These are phyloP conservation scores for Penicillium concentricum DNA, from an alignment of 2,329 filamentous ascomycete species.

Conservation along the genomic window DNA sequence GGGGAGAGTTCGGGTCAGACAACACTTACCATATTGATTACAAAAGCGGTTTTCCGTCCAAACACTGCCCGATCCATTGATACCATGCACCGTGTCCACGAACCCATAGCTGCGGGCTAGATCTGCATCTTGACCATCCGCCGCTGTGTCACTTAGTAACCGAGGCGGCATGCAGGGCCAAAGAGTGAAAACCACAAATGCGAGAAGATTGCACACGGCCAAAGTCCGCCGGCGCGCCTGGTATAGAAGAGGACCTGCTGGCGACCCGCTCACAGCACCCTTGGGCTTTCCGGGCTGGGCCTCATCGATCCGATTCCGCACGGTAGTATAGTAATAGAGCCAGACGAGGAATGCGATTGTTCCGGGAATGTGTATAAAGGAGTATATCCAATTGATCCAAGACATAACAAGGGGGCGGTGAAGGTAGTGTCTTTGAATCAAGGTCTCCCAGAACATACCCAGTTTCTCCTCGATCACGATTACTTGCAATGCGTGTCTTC, in stretches of 20 bases:
- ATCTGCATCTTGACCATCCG: conserved; percentile 55
- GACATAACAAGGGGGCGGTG: conserved; percentile 57
- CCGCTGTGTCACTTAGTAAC: conserved; percentile 54
- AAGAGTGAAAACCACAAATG: conserved; percentile 58
- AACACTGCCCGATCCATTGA: conserved; percentile 62
- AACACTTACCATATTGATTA: conserved; percentile 66
- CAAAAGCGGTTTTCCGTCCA: conserved; percentile 73
- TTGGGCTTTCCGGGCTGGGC: conserved; percentile 39
- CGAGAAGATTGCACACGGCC: conserved; percentile 59
- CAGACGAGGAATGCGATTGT: conserved; percentile 68
- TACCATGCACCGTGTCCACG: conserved; percentile 59
- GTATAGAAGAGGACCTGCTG: conserved; percentile 54
- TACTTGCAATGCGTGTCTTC: conserved; percentile 66
- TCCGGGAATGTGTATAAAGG: conserved; percentile 75
- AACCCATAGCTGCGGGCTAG: conserved; percentile 62
- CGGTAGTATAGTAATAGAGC: conserved; percentile 70
- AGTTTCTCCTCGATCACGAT: conserved; percentile 65
- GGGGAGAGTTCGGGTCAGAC: background rate
- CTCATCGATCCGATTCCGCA: conserved; percentile 52
- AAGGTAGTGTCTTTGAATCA: conserved; percentile 60
- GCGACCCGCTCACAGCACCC: conserved; percentile 39
- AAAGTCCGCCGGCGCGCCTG: conserved; percentile 57
- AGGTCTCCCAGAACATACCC: conserved; percentile 64
- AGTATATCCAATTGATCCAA: conserved; percentile 72
- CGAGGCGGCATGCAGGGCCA: conserved; percentile 64